Percentiles rank a stretch among this genome's conserved stretches.
These are phyloP conservation scores for Mortierella claussenii DNA, from an alignment of 192 early-diverging fungal genomes.

Conservation along the genomic window DNA sequence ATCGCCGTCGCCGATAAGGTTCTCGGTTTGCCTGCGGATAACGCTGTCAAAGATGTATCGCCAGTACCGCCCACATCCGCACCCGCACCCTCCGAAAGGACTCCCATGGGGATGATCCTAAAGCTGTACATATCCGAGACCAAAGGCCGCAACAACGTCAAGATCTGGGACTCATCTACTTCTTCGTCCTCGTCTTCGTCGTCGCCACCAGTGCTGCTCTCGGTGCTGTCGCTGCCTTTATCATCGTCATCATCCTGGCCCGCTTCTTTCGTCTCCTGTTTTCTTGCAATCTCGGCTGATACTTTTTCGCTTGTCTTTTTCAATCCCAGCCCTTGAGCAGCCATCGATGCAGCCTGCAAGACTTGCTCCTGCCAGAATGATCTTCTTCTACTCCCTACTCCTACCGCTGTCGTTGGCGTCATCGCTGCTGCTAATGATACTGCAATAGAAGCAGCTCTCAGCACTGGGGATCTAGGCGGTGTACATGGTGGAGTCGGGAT, in stretches of 20 bases:
- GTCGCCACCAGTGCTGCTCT: neutral
- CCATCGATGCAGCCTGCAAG: neutral
- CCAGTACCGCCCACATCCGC: too few species aligned
- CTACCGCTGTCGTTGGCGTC: neutral
- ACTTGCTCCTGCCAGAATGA: slow-evolving; percentile 18
- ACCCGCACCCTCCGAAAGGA: too few species aligned
- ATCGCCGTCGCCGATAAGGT: neutral
- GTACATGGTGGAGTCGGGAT: slow-evolving; percentile 47
- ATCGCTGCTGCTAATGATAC: too few species aligned
- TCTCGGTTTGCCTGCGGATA: too few species aligned
- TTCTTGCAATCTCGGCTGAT: neutral
- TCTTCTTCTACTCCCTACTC: neutral
- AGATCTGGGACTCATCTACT: slow-evolving; percentile 25
- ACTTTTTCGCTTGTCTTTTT: neutral
- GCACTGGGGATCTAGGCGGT: slow-evolving; percentile 36
- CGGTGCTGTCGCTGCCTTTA: neutral
- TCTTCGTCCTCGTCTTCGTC: slow-evolving; percentile 24
- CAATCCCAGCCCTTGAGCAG: neutral
- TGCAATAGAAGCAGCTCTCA: slow-evolving; percentile 8
- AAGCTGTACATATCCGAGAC: slow-evolving; percentile 53
- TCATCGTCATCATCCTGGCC: neutral
- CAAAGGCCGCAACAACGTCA: slow-evolving; percentile 35
- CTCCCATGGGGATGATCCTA: slow-evolving; percentile 24
- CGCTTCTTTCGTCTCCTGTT: neutral
- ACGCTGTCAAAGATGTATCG: too few species aligned